Evolutionary conservation across 2,329 filamentous ascomycete species (phyloP).

Genomic region (Corinectria fuckeliana): DNA sequence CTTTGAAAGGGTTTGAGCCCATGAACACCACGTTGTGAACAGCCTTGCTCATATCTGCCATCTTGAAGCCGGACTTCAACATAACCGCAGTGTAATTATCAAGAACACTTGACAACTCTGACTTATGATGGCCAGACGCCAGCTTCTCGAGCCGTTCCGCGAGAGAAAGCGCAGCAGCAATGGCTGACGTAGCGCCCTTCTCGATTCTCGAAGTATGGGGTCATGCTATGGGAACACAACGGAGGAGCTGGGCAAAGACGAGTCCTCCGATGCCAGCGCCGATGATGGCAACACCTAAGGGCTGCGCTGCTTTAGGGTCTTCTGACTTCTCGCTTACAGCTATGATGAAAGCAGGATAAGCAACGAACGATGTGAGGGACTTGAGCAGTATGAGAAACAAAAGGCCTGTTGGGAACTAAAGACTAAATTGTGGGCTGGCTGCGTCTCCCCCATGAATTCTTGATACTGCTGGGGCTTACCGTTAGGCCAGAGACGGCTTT

Average conservation of each 20-base stretch:
- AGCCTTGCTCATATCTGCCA: background rate
- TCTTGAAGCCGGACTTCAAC: background rate
- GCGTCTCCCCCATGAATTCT: background rate
- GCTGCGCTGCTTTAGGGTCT: background rate
- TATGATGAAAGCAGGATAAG: background rate
- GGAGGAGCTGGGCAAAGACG: constrained; percentile 8
- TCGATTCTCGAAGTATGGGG: constrained; percentile 7
- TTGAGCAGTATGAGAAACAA: background rate
- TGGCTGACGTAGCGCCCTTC: constrained; percentile 3
- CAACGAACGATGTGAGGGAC: background rate
- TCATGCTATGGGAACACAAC: too few relatives aligned
- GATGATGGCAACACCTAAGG: constrained; percentile 3
- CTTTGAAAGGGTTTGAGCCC: background rate
- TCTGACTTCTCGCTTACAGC: constrained; percentile 4
- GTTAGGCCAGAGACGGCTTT: too few relatives aligned
- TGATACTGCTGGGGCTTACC: background rate
- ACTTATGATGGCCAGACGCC: background rate
- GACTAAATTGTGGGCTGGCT: background rate
- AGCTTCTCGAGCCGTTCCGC: background rate
- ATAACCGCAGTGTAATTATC: background rate
- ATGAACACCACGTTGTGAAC: background rate
- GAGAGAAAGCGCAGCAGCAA: constrained; percentile 2
- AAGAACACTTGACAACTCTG: background rate
- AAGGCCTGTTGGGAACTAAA: background rate
- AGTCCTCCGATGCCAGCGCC: constrained; percentile 9